Evolutionary conservation across 257 asterid species (phyloP).

Genomic region (Cynanchum wilfordii): DNA sequence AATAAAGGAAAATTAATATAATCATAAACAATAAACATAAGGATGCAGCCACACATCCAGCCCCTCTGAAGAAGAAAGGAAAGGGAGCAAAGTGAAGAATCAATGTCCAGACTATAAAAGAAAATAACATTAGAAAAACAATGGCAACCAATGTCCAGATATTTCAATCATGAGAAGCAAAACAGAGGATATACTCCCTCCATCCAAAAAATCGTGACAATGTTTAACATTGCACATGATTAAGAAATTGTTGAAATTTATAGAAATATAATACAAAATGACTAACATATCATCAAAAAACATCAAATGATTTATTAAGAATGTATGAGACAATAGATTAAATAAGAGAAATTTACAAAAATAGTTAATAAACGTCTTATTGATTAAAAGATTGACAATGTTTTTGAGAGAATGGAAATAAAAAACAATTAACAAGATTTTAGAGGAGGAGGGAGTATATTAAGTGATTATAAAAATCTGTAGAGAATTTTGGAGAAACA

Average conservation of each 20-base stretch:
- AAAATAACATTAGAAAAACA: background rate
- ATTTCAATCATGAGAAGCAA: background rate
- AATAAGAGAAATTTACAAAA: too few relatives aligned
- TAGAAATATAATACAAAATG: too few relatives aligned
- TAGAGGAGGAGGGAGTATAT: background rate
- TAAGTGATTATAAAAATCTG: background rate
- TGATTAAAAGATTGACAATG: too few relatives aligned
- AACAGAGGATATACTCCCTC: background rate
- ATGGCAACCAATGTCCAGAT: background rate
- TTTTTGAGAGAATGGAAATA: too few relatives aligned
- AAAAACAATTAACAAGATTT: too few relatives aligned
- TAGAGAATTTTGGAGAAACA: slow-evolving; percentile 1
- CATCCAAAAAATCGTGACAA: too few relatives aligned
- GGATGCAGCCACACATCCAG: background rate
- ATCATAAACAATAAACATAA: background rate
- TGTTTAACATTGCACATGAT: too few relatives aligned
- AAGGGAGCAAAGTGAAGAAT: background rate
- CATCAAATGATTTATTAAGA: too few relatives aligned
- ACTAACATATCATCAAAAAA: too few relatives aligned
- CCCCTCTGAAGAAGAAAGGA: background rate
- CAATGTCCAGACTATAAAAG: background rate
- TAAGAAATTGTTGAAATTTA: too few relatives aligned
- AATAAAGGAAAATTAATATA: background rate
- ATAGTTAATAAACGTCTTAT: too few relatives aligned
- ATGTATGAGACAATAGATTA: too few relatives aligned